Evolutionary conservation across 805 yeast genomes (phyloP).

Genomic region (Metschnikowia koreensis): DNA sequence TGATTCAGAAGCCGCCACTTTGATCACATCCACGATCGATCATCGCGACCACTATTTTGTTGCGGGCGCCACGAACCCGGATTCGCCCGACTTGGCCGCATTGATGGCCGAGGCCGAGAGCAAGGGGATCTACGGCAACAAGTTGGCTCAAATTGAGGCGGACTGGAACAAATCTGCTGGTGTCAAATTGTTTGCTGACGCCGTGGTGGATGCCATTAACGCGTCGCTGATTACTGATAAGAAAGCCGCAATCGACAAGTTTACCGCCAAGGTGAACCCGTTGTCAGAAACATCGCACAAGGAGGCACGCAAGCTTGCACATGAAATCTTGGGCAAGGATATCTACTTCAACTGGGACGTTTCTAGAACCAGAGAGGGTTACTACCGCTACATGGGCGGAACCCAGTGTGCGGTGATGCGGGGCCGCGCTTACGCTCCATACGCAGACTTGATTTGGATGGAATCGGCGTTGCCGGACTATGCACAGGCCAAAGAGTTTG

Average conservation of each 20-base stretch:
- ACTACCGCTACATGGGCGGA: slow-evolving; percentile 94
- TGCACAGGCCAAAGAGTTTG: slow-evolving; percentile 90
- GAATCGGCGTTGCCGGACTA: slow-evolving; percentile 94
- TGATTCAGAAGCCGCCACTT: slow-evolving; percentile 96
- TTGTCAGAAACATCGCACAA: slow-evolving; percentile 70
- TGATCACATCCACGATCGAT: slow-evolving; percentile 91
- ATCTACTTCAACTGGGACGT: slow-evolving; percentile 92
- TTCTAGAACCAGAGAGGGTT: slow-evolving; percentile 94
- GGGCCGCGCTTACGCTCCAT: slow-evolving; percentile 93
- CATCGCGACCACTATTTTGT: slow-evolving; percentile 91
- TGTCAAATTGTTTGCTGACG: slow-evolving; percentile 85
- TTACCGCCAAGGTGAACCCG: slow-evolving; percentile 70
- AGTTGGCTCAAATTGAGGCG: slow-evolving; percentile 69
- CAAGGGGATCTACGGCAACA: slow-evolving; percentile 68
- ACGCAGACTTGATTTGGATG: slow-evolving; percentile 97
- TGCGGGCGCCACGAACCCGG: slow-evolving; percentile 87
- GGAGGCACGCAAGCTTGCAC: slow-evolving; percentile 77
- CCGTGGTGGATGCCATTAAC: slow-evolving; percentile 79
- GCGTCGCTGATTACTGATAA: slow-evolving; percentile 58
- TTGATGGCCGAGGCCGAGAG: slow-evolving; percentile 81
- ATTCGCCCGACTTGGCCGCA: slow-evolving; percentile 67
- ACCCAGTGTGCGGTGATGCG: slow-evolving; percentile 97
- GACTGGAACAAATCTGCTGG: slow-evolving; percentile 84
- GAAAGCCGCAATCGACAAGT: slow-evolving; percentile 59
- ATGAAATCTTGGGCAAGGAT: slow-evolving; percentile 73